Base-by-base conservation (phyloP, 129 eudicot genomes). In the Solidago caesia region DNA sequence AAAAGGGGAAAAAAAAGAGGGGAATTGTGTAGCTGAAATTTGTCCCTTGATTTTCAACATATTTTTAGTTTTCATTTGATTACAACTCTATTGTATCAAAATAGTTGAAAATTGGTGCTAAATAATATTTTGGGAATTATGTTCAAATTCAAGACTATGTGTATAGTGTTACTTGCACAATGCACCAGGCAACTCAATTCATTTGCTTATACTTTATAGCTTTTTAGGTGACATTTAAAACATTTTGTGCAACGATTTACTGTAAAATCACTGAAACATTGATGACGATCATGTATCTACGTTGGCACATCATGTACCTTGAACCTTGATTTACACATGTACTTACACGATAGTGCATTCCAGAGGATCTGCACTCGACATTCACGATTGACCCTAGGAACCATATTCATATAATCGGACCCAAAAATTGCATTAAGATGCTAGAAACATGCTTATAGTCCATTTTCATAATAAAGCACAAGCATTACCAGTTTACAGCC, bases 391-490 rank as follows among this genome's bases (percentile, higher is more conserved):
- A 1, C 2, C 1, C 39, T 33, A 1, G 39, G 2, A 33, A 33
- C 39, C 39, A 33, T 33, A 33, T 33, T 33, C 39, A 33, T 33
- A 10, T 33, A 10, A 47, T 47, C 4, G 52, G 52, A 7, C 1
- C 8, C 8, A 47, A 47, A 7, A 47, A 70, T 4, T 21, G 41
- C 58, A 70, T 78, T 14, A 71, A 71, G 27, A 16, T 78, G 77
- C 76, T 60, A 12, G 62, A 76, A 67, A 56, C 39, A 67, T 62
- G 51, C 65, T 60, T 66, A 52, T 29, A 56, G 41, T 72, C 77
- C 49, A 61, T 70, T 64, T 78, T 63, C 67, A 43, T 78, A 44
- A 44, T 44, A 65, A 63, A 65, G 42, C 67, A 72, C 60, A 79
- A 72, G 46, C 45, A 41, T 44, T 52, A 64, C 25, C 58, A 48